Base-by-base conservation (phyloP, 2,329 filamentous ascomycete genomes). In the Hymenoscyphus albidus region DNA sequence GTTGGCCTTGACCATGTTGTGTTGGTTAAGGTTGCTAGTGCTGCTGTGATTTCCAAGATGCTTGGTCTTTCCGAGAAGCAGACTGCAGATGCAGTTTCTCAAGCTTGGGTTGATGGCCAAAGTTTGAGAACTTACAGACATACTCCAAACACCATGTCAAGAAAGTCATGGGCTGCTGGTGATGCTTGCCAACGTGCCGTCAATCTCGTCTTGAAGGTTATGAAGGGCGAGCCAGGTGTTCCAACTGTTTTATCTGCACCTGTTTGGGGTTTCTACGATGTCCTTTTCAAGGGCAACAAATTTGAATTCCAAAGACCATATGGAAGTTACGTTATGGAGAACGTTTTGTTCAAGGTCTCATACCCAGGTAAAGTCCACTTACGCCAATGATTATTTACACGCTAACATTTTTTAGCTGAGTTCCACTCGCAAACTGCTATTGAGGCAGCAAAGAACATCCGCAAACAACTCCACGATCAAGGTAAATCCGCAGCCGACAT, bases 301-400 rank as follows among this genome's bases (percentile, higher is more conserved):
- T 99, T 99, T 78, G 83, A 93, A 78, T 99, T 97, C 85, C 94
- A 98, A 84, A 88, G 95, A 68, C 88, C 89, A 65, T 99, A 99
- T 76, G 94, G 93, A 76, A 96, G 91, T 83, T 99, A 99, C 79
- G 95, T 99, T 71, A 99, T 99, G 95, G 95, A 99, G 87, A 99
- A 98, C 76, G 93, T 99, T 67, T 88, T 99, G 69, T 99, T 99
- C 89, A 99, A 99, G 87, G 95, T 99, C 67, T 99, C 95, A 57
- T 98, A 97, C 78, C 94, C 94, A 76, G 91, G 91, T 92, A 82
- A 77, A 85, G 77, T 44, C 12, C 39, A 12, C 27, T 18, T 18
- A 10, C 60, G 32, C 63, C 5, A 39, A 59, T 55, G 51, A 38
- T 9, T 27, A 22, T 54, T 27, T 48, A 58, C 51, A 62, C 7